Base-by-base conservation (phyloP, 164 flowering plant species). In the Nelumbo lutea region DNA sequence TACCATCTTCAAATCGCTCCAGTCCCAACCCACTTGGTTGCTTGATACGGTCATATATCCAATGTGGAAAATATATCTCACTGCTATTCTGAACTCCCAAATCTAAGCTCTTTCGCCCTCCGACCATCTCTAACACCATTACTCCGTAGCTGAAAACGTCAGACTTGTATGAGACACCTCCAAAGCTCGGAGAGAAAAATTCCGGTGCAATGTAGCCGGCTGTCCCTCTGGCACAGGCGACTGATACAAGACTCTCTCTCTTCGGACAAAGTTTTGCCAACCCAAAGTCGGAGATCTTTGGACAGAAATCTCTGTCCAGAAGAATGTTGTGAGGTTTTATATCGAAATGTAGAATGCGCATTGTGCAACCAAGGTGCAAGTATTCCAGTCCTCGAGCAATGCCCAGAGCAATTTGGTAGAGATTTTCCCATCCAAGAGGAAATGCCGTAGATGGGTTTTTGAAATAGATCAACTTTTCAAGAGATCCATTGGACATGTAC, bases 121-220 rank as follows among this genome's bases (percentile, higher is more conserved):
- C 27, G 5, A 27, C 27, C 27, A 27, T 27, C 27, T 27, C 27
- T 27, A 27, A 27, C 27, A 27, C 27, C 27, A 27, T 27, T 27
- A 27, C 27, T 27, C 27, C 27, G 13, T 70, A 70, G 62, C 73
- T 64, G 58, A 63, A 70, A 64, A 70, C 73, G 43, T 70, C 73
- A 13, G 67, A 45, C 38, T 64, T 70, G 27, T 55, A 1, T 1
- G 73, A 64, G 10, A 65, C 56, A 4, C 56, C 42, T 15, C 66
- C 72, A 45, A 64, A 46, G 1, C 55, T 66, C 6, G 60, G 42
- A 55, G 1, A 56, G 9, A 0, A n/a, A n/a, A 58, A 10, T 27
- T 71, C 73, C 3, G 73, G 73, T 6, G 73, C 64, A 10, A 64
- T 64, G 42, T 65, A 71, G 4, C 73, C 73, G 1, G 45, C 0